Percentiles rank a stretch among this genome's conserved stretches.
phyloP scores from a whole-genome alignment of 2,329 filamentous ascomycete genomes.

The Diaporthe nobilis region DNA sequence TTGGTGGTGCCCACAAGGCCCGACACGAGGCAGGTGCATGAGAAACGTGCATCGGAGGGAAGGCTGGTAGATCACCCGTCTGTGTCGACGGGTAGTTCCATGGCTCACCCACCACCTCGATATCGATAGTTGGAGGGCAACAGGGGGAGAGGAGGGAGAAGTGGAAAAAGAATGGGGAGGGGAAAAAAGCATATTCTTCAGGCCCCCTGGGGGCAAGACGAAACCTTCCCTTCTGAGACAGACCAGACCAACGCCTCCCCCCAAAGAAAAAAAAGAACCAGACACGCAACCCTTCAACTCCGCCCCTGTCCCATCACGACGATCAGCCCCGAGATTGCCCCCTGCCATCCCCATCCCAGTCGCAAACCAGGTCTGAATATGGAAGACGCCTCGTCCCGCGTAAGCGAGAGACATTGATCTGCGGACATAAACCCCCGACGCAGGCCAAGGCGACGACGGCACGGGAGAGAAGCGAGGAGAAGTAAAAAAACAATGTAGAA shows the following conservation, averaged over 20 bases:
- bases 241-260: not conserved
- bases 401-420: conserved; percentile 20
- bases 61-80: conserved; percentile 8
- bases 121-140: not conserved
- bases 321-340: not conserved
- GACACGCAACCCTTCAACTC: no score
- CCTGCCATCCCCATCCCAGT: not conserved
- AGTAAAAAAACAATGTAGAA: not conserved
- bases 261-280: not conserved
- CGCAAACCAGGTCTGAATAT: not conserved
- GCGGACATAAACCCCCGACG: conserved; percentile 24
- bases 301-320: not conserved
- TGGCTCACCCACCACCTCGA: not conserved
- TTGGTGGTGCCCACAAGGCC: not conserved
- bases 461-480: not conserved
- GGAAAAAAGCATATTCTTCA: not conserved
- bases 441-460: conserved; percentile 17
- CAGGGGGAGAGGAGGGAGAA: not conserved
- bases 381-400: conserved; percentile 12
- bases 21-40: conserved; percentile 25
- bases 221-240: not conserved
- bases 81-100: not conserved
- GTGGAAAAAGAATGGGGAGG: not conserved
- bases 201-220: not conserved
- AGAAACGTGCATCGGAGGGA: conserved; percentile 4